Percentiles rank a stretch among this genome's conserved stretches.
phyloP scores from a whole-genome alignment of 768 basidiomycete genomes.

The Pleurotus djamor region DNA sequence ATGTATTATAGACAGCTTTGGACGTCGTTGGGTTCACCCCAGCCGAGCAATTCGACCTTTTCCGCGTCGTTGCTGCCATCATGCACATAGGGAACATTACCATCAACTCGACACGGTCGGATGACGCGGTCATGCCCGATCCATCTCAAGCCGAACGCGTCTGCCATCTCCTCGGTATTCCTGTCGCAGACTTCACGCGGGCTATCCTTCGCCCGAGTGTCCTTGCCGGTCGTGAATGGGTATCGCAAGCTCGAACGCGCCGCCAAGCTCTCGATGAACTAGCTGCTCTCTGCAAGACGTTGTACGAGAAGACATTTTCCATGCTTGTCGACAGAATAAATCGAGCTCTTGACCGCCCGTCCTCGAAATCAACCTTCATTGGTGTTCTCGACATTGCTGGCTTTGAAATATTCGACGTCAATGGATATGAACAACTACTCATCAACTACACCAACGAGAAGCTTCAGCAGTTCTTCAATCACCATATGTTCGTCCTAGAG shows the following conservation, averaged over 20 bases:
- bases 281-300: constrained; percentile 85
- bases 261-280: constrained; percentile 95
- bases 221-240: constrained; percentile 96
- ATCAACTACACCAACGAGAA: constrained; percentile 99
- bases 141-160: constrained; percentile 85
- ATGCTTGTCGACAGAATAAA: constrained; percentile 94
- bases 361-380: constrained; percentile 91
- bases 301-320: constrained; percentile 97
- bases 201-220: constrained; percentile 88
- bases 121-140: constrained; percentile 77
- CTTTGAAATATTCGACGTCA: constrained; percentile 95
- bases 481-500: constrained; percentile 99
- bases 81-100: constrained; percentile 94
- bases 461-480: constrained; percentile 97
- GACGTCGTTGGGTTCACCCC: constrained; percentile 87
- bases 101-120: constrained; percentile 74
- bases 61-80: constrained; percentile 91
- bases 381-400: constrained; percentile 99
- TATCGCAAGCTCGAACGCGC: constrained; percentile 86
- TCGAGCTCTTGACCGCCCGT: constrained; percentile 88
- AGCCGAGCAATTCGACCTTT: constrained; percentile 86
- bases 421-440: constrained; percentile 95
- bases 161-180: constrained; percentile 89
- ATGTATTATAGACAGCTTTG: constrained; percentile 62
- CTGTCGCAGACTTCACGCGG: constrained; percentile 83